A percentile compares a stretch with the other conserved stretches of the same genome.
phyloP scores from a whole-genome alignment of 2,329 filamentous ascomycete species.

The Botrytis pseudocinerea region DNA sequence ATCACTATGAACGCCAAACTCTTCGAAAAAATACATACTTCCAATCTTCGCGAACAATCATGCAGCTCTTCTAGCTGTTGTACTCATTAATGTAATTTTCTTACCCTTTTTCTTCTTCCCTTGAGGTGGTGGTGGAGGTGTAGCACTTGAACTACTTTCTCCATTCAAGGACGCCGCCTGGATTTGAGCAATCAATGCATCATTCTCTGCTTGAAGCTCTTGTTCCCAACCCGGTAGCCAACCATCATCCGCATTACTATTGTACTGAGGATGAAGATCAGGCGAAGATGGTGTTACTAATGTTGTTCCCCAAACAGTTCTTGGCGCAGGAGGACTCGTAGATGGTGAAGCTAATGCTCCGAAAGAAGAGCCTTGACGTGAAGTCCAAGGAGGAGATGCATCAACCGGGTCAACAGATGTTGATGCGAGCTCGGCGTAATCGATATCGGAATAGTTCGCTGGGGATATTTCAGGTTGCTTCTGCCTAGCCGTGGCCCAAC shows the following conservation, averaged over 20 bases:
- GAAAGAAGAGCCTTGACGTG: constrained; percentile 62
- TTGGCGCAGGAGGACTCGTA: constrained; percentile 72
- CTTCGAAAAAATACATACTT: constrained; percentile 14
- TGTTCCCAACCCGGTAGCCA: constrained; percentile 86
- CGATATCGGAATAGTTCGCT: constrained; percentile 53
- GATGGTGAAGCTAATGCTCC: constrained; percentile 73
- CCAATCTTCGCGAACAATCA: constrained; percentile 30
- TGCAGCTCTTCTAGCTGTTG: constrained; percentile 47
- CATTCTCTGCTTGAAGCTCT: constrained; percentile 65
- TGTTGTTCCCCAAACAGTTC: constrained; percentile 92
- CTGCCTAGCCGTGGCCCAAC: constrained; percentile 59
- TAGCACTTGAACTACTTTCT: constrained; percentile 26
- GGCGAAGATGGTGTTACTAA: constrained; percentile 61
- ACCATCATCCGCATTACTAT: constrained; percentile 63
- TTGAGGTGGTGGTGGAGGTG: constrained; percentile 14
- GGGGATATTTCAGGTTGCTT: constrained; percentile 53
- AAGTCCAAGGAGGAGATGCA: constrained; percentile 52
- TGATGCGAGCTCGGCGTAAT: constrained; percentile 67
- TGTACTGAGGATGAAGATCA: constrained; percentile 46
- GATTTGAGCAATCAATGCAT: constrained; percentile 56
- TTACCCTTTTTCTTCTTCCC: constrained; percentile 69
- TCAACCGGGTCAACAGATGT: constrained; percentile 49
- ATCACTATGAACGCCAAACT: constrained; percentile 17
- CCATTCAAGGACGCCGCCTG: constrained; percentile 52
- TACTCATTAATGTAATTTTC: constrained; percentile 73